phyloP scores from a whole-genome alignment of 805 yeast species.

The Starmerella etchellsii region DNA sequence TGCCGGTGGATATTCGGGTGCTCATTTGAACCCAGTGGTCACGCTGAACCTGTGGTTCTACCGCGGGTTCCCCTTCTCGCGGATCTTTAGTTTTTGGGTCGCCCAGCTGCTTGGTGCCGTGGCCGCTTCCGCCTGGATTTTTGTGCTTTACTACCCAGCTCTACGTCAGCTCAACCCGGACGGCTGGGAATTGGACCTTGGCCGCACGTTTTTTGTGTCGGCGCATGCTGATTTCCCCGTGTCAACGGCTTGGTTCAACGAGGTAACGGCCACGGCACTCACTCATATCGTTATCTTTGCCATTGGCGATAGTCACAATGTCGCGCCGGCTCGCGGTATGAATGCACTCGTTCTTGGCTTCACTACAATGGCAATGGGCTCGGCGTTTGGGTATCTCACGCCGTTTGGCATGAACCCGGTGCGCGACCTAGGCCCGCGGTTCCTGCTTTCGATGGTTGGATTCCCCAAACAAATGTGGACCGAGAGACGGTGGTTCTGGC shows the following conservation, averaged over 20 bases:
- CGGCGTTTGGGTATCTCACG: conserved; percentile 40
- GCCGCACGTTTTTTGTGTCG: not conserved
- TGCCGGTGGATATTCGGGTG: conserved; percentile 46
- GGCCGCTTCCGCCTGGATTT: conserved; percentile 29
- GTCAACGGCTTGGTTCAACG: conserved; percentile 36
- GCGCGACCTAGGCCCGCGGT: conserved; percentile 43
- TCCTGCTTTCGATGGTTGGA: conserved; percentile 38
- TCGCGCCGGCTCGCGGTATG: conserved; percentile 32
- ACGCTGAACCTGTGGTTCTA: conserved; percentile 37
- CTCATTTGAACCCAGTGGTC: conserved; percentile 45
- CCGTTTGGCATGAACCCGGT: conserved; percentile 44
- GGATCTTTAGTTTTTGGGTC: conserved; percentile 34
- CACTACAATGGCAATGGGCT: conserved; percentile 35
- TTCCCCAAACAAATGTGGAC: conserved; percentile 33
- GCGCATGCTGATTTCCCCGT: conserved; percentile 1
- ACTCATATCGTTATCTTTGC: conserved; percentile 38
- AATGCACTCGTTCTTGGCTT: conserved; percentile 39
- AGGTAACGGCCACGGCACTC: conserved; percentile 34
- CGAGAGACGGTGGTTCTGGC: conserved; percentile 9
- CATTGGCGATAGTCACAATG: conserved; percentile 39
- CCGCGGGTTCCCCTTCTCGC: conserved; percentile 41
- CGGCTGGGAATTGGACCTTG: conserved; percentile 5
- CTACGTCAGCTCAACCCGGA: conserved; percentile 27
- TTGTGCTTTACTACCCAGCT: conserved; percentile 33
- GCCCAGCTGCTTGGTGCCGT: conserved; percentile 41